A percentile compares a stretch with the other conserved stretches of the same genome.
Evolutionary conservation across 331 rosid genomes (phyloP).

Genomic region (Stylosanthes scabra): DNA sequence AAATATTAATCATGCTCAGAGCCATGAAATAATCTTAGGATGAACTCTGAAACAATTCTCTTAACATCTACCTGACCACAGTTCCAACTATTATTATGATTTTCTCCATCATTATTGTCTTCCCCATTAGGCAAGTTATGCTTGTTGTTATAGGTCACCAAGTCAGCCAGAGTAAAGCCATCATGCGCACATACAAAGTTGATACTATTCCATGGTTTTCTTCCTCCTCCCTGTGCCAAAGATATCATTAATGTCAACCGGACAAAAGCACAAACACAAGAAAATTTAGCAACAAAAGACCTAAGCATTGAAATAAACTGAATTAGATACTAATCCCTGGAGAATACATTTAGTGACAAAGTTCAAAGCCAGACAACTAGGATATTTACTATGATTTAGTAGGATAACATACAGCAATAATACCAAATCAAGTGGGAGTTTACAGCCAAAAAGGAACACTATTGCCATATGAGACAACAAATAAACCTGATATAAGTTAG

Average conservation of each 20-base stretch:
- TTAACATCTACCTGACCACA: constrained; percentile 82
- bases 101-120: constrained; percentile 94
- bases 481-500: constrained; percentile 92
- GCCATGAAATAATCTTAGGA: constrained; percentile 13
- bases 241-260: constrained; percentile 35
- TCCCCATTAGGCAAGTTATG: constrained; percentile 92
- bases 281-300: constrained; percentile 9
- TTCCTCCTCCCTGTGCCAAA: constrained; percentile 80
- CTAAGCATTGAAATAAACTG: constrained; percentile 20
- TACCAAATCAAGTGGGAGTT: constrained; percentile 1
- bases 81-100: constrained; percentile 98
- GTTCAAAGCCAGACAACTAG: constrained; percentile 28
- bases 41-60: constrained; percentile 24
- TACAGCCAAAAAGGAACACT: constrained; percentile 23
- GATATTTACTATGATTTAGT: constrained; percentile 21
- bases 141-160: constrained; percentile 87
- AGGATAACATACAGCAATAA: constrained; percentile 12
- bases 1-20: constrained; percentile 11
- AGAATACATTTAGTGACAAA: constrained; percentile 24
- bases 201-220: constrained; percentile 92
- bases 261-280: constrained; percentile 24
- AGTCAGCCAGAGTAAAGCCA: constrained; percentile 94
- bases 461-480: constrained; percentile 35
- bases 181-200: constrained; percentile 93
- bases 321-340: constrained; percentile 16